Evolutionary conservation across 108 stramenopile species (phyloP).

Genomic region (Pseudonitzschia pungens): DNA sequence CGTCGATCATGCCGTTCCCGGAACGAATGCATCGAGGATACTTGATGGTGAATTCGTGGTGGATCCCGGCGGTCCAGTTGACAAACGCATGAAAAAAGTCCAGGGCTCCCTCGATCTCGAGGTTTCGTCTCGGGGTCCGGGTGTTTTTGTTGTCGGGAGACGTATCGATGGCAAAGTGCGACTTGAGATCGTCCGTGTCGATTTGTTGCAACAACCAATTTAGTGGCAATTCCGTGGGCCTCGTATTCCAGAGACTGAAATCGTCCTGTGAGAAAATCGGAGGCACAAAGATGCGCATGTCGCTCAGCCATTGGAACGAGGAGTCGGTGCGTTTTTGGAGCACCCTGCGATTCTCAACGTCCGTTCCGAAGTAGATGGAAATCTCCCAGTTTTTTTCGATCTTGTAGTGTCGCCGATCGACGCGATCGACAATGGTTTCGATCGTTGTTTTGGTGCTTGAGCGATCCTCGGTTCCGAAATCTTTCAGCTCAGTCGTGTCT

Average conservation of each 20-base stretch:
- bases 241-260: not conserved
- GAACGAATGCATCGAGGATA: conserved; percentile 12
- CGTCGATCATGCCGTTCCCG: not conserved
- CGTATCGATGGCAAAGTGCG: conserved; percentile 54
- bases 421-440: conserved; percentile 32
- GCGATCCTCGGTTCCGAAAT: not conserved
- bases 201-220: conserved; percentile 71
- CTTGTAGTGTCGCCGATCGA: conserved; percentile 60
- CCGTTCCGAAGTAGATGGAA: conserved; percentile 46
- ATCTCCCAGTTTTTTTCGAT: conserved; percentile 37
- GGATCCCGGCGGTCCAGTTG: conserved; percentile 34
- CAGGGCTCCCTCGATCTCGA: conserved; percentile 47
- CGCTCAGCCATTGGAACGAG: not conserved
- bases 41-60: conserved; percentile 3
- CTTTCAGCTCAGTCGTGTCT: not conserved
- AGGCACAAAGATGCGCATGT: no score
- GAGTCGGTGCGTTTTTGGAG: conserved; percentile 34
- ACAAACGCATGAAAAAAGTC: conserved; percentile 36
- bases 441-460: conserved; percentile 20
- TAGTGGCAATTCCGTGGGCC: conserved; percentile 54
- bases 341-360: conserved; percentile 28
- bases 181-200: conserved; percentile 17
- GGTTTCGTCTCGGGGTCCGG: conserved; percentile 70
- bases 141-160: conserved; percentile 15
- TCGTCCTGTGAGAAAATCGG: no score